phyloP scores from a whole-genome alignment of 1,284 basidiomycete species.

The Wallemia mellicola region DNA sequence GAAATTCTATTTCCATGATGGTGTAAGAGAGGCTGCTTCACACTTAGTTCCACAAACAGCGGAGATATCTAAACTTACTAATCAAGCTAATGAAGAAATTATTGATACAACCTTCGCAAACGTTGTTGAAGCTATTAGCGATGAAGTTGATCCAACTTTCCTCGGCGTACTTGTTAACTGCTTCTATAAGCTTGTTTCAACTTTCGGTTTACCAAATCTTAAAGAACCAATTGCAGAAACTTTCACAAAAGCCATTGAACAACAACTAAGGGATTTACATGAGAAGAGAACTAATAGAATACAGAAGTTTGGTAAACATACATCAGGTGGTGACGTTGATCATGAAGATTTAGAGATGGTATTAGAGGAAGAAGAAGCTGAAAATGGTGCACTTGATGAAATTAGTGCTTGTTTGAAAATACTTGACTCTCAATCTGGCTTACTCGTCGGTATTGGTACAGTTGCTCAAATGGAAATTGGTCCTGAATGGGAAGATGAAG shows the following conservation, averaged over 20 bases:
- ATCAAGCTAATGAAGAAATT: slow-evolving; percentile 35
- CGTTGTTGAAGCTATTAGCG: slow-evolving; percentile 31
- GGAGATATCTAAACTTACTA: slow-evolving; percentile 33
- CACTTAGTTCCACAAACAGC: slow-evolving; percentile 45
- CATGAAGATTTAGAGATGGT: not conserved
- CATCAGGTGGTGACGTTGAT: not conserved
- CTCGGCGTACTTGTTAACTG: slow-evolving; percentile 45
- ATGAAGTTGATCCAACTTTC: slow-evolving; percentile 39
- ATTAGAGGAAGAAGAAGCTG: not conserved
- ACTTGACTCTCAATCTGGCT: not conserved
- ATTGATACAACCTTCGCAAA: slow-evolving; percentile 35
- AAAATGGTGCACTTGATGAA: not conserved
- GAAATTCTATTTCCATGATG: slow-evolving; percentile 46
- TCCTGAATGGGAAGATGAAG: not conserved
- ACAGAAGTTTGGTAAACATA: not conserved
- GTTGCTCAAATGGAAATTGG: not conserved
- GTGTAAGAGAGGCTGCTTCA: slow-evolving; percentile 43
- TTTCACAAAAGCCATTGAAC: slow-evolving; percentile 19
- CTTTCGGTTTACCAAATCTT: slow-evolving; percentile 24
- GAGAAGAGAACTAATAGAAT: slow-evolving; percentile 29
- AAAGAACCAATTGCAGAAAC: slow-evolving; percentile 24
- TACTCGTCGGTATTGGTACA: not conserved
- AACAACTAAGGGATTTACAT: slow-evolving; percentile 31
- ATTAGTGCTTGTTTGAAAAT: not conserved
- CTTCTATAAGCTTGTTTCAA: slow-evolving; percentile 31